Evolutionary conservation across 179 eudicot genomes (phyloP).

Genomic region (Beta corolliflora): DNA sequence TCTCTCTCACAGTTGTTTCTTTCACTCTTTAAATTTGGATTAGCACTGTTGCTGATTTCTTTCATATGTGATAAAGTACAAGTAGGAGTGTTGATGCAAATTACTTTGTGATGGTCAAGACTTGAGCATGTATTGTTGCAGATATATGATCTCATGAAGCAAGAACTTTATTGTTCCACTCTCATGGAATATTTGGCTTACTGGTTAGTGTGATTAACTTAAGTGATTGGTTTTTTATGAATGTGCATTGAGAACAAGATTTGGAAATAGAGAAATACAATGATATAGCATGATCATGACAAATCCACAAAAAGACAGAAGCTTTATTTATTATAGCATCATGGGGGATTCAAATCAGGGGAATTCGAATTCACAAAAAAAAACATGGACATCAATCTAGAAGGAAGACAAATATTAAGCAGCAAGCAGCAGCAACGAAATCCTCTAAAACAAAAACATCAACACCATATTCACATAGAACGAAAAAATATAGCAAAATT

Average conservation of each 20-base stretch:
- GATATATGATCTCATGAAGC: not conserved
- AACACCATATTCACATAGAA: too few relatives aligned
- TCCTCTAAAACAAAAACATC: too few relatives aligned
- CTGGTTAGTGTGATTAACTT: not conserved
- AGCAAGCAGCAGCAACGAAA: too few relatives aligned
- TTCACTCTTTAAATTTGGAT: not conserved
- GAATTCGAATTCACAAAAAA: too few relatives aligned
- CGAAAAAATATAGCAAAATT: too few relatives aligned
- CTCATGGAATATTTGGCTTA: not conserved
- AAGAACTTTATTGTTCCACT: not conserved
- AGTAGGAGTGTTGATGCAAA: conserved; percentile 10
- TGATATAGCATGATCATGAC: too few relatives aligned
- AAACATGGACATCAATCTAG: too few relatives aligned
- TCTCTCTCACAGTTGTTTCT: not conserved
- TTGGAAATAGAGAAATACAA: too few relatives aligned
- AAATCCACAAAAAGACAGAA: too few relatives aligned
- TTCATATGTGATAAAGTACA: not conserved
- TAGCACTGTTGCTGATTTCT: not conserved
- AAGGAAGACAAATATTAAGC: too few relatives aligned
- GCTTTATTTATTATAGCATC: too few relatives aligned
- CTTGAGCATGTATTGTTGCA: not conserved
- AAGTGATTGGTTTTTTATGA: not conserved
- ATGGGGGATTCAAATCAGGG: too few relatives aligned
- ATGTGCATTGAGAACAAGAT: not conserved
- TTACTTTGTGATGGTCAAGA: not conserved